Evolutionary conservation across 441 rosid species (phyloP).

Genomic region (Omphalea diandra): DNA sequence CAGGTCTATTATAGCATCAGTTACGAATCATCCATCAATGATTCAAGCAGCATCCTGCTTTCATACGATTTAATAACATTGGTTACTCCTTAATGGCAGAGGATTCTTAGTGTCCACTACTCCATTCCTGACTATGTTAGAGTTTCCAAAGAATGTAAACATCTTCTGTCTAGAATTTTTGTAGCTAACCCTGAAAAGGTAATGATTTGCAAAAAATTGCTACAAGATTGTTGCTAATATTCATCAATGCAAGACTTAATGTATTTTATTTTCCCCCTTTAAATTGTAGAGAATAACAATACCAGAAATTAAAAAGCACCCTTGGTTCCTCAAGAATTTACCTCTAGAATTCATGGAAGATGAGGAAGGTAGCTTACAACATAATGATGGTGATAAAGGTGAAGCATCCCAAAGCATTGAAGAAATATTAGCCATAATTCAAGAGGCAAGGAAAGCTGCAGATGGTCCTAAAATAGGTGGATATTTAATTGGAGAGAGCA

Average conservation of each 20-base stretch:
- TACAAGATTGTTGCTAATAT: too few species aligned
- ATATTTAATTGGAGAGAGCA: conserved; percentile 49
- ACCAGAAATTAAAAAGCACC: conserved; percentile 51
- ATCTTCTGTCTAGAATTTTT: conserved; percentile 58
- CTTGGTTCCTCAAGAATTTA: conserved; percentile 59
- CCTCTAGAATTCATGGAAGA: conserved; percentile 45
- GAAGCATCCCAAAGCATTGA: conserved; percentile 46
- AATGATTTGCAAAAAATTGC: background rate
- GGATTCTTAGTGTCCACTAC: conserved; percentile 59
- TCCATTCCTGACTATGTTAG: conserved; percentile 54
- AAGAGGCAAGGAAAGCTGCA: conserved; percentile 45
- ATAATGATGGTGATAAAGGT: conserved; percentile 20
- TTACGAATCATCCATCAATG: background rate
- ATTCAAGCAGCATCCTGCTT: background rate
- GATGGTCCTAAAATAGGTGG: conserved; percentile 42
- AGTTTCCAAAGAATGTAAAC: conserved; percentile 48
- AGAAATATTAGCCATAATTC: conserved; percentile 40
- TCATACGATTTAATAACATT: conserved; percentile 1
- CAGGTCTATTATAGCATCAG: conserved; percentile 23
- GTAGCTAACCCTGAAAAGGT: conserved; percentile 60
- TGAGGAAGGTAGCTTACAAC: conserved; percentile 28
- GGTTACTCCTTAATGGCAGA: conserved; percentile 30
- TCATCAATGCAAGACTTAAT: background rate
- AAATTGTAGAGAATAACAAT: conserved; percentile 54
- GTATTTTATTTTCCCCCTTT: background rate